Percentiles rank a stretch among this genome's conserved stretches.
These are phyloP conservation scores for Penicillium longicatenatum DNA, from an alignment of 495 filamentous ascomycete species.

Conservation along the genomic window DNA sequence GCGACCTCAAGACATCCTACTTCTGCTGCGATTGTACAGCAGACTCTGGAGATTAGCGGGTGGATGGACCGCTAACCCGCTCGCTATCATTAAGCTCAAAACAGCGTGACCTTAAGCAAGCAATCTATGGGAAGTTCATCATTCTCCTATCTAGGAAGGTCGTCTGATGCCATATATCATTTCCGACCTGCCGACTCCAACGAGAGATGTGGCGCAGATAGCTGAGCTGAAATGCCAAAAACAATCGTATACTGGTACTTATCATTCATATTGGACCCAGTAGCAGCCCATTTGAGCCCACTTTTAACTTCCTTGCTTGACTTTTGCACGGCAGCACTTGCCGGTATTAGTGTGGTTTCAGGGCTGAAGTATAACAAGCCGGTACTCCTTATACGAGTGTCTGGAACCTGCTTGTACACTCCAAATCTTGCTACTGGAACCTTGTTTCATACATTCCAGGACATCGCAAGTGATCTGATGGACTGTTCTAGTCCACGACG, in stretches of 20 bases:
- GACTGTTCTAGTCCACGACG: background rate
- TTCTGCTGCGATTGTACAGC: background rate
- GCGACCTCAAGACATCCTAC: background rate
- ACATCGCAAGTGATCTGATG: background rate
- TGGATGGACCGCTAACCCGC: background rate
- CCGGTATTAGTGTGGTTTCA: background rate
- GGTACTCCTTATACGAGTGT: background rate
- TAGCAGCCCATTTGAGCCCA: background rate
- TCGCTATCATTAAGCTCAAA: background rate
- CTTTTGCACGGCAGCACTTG: background rate
- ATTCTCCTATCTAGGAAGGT: background rate
- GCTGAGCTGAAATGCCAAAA: constrained; percentile 9
- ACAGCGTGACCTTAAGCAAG: background rate
- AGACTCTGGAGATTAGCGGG: background rate
- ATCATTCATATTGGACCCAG: background rate
- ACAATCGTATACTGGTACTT: background rate
- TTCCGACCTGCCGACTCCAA: too few relatives aligned
- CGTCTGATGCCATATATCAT: constrained; percentile 8
- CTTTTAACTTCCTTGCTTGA: background rate
- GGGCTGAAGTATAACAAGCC: background rate
- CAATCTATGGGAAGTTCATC: background rate
- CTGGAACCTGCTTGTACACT: background rate
- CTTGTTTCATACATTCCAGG: background rate
- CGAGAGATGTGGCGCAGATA: constrained; percentile 11
- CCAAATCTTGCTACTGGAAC: background rate